Conservation (phyloP, 176 grass and related monocot species). For the Poa annua region DNA sequence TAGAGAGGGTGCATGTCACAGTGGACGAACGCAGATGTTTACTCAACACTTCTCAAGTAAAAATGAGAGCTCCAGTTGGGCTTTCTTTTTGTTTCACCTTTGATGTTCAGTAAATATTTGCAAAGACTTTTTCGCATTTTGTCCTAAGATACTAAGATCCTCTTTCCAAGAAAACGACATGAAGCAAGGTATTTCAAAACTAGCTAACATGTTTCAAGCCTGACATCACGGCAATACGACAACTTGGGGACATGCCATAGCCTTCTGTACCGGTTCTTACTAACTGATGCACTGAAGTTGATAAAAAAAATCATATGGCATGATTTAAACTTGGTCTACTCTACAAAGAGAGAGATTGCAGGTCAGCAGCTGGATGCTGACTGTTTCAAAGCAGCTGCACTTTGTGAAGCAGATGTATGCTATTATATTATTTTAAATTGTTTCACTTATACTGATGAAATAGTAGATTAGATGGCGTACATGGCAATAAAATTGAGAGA, state of each 20-base stretch:
- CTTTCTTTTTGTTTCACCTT: too few relatives aligned
- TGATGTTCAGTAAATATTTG: conserved; percentile 23
- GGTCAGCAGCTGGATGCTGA: conserved; percentile 64
- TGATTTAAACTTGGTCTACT: conserved; percentile 91
- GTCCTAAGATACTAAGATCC: not conserved
- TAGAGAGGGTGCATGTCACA: too few relatives aligned
- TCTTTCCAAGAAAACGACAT: conserved; percentile 67
- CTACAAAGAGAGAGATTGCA: conserved; percentile 66
- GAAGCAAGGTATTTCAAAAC: conserved; percentile 63
- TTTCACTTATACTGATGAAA: conserved; percentile 33
- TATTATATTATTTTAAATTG: conserved; percentile 39
- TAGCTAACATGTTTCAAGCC: conserved; percentile 84
- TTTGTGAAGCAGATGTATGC: conserved; percentile 75
- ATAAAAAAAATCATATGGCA: conserved; percentile 72
- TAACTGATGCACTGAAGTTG: conserved; percentile 81
- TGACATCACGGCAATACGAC: conserved; percentile 66
- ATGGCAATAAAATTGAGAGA: not conserved
- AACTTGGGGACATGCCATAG: conserved; percentile 61
- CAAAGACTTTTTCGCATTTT: conserved; percentile 19
- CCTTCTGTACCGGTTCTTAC: conserved; percentile 59
- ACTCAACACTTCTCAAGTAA: too few relatives aligned
- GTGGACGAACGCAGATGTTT: too few relatives aligned
- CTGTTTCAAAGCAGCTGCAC: conserved; percentile 83
- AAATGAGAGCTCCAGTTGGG: too few relatives aligned
- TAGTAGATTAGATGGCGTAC: conserved; percentile 44